Conservation (phyloP, 1,284 basidiomycete genomes). For the Sanghuangporus weigelae region DNA sequence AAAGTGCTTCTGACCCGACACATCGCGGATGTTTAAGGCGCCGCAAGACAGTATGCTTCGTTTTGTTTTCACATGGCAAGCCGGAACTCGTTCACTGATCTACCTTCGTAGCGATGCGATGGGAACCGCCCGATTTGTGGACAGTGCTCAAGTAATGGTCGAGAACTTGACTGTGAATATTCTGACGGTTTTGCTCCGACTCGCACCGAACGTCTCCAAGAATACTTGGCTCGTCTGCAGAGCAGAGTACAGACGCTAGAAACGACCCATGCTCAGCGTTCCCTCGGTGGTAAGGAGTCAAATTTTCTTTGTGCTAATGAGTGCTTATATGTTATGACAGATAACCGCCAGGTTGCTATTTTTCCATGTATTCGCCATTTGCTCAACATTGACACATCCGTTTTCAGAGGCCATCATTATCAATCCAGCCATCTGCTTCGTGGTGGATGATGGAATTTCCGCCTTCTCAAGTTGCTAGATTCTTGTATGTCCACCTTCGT, state of each 20-base stretch:
- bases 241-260: conserved; percentile 35
- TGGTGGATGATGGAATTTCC: conserved; percentile 12
- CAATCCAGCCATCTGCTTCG: background rate
- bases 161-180: conserved; percentile 39
- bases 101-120: conserved; percentile 33
- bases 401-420: background rate
- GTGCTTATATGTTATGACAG: background rate
- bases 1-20: background rate
- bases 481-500: background rate
- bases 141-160: conserved; percentile 31
- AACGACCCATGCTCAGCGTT: background rate
- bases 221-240: conserved; percentile 32
- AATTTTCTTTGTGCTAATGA: background rate
- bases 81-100: background rate
- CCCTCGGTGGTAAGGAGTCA: background rate
- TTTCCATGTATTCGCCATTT: background rate
- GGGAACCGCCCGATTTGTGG: conserved; percentile 34
- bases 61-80: background rate
- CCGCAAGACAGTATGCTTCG: conserved; percentile 32
- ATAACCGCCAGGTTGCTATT: background rate
- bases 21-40: conserved; percentile 24
- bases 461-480: conserved; percentile 1
- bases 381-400: background rate
- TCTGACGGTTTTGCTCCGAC: conserved; percentile 30
- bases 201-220: conserved; percentile 33